Base-by-base conservation (phyloP, 1,139 yeast species). In the Suzukiozyma palmioleophila region DNA sequence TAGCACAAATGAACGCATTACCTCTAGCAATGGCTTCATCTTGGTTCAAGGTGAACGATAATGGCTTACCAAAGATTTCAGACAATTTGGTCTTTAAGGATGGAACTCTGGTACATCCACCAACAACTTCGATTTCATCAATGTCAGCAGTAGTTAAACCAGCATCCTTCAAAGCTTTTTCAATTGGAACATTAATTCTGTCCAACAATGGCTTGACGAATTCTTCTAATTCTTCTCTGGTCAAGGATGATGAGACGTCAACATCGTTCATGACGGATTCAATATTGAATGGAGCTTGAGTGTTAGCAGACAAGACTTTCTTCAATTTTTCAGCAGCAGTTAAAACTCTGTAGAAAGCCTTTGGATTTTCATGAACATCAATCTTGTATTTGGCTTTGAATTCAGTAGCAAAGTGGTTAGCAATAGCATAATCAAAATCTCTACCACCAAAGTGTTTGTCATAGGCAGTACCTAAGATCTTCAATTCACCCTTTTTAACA, bases 21-120 rank as follows among this genome's bases (percentile, higher is more conserved):
- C 99, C 99, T 69, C 94, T 86, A 46, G 98, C 97, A 64, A 90
- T 84, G 48, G 98, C 97, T 77, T 92, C 99, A 63, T 92, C 99
- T 75, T 90, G 97, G 79, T 94, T 92, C 70, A 94, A 81, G 54
- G 97, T 94, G 75, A 87, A 86, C 34, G 97, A 87, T 61, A 92
- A 77, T 54, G 75, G 84, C 76, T 88, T 88, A 61, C 87, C 89
- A 62, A 92, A 88, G 49, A 86, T 75, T 60, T 84, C 86, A 53
- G 84, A 57, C 55, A 92, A 76, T 62, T 79, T 84, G 53, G 81
- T 77, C 79, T 92, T 92, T 64, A 92, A 75, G 43, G 86, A 73
- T 61, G 99, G 99, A 52, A 92, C 95, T 78, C 99, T 89, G 54
- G 97, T 86, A 64, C 95, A 86, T 54, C 99, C 99, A 73, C 99